phyloP scores from a whole-genome alignment of 306 rosid species.

The Inga leiocalycina region DNA sequence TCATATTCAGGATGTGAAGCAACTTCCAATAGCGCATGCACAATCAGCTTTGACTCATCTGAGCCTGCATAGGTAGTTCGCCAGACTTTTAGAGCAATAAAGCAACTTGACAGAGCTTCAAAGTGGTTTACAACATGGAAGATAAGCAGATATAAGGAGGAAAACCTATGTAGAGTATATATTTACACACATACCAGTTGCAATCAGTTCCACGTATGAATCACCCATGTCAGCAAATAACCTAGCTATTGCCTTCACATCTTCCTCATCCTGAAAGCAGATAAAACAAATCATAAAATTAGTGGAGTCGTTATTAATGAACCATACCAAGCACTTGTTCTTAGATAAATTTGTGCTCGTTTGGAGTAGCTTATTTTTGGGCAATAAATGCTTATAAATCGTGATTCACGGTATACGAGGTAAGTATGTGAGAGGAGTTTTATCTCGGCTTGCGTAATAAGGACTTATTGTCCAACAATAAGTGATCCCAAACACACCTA shows the following conservation, averaged over 20 bases:
- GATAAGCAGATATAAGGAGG: constrained; percentile 33
- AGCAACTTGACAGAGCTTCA: constrained; percentile 20
- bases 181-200: constrained; percentile 61
- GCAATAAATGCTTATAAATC: no score
- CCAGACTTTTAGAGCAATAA: constrained; percentile 34
- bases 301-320: constrained; percentile 10
- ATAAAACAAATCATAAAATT: constrained; percentile 21
- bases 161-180: constrained; percentile 4
- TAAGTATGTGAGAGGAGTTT: no score
- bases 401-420: no score
- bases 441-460: no score
- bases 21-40: constrained; percentile 95
- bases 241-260: constrained; percentile 97
- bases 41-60: constrained; percentile 86
- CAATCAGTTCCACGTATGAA: constrained; percentile 90
- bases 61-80: constrained; percentile 63
- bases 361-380: no score
- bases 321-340: constrained; percentile 14
- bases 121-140: constrained; percentile 26
- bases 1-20: constrained; percentile 94
- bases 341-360: no score
- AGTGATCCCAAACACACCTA: no score
- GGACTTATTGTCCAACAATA: no score
- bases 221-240: constrained; percentile 99
- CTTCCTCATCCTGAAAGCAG: constrained; percentile 90